These are phyloP conservation scores for Blastobotrys apis DNA, from an alignment of 1,139 yeast species.

Conservation along the genomic window DNA sequence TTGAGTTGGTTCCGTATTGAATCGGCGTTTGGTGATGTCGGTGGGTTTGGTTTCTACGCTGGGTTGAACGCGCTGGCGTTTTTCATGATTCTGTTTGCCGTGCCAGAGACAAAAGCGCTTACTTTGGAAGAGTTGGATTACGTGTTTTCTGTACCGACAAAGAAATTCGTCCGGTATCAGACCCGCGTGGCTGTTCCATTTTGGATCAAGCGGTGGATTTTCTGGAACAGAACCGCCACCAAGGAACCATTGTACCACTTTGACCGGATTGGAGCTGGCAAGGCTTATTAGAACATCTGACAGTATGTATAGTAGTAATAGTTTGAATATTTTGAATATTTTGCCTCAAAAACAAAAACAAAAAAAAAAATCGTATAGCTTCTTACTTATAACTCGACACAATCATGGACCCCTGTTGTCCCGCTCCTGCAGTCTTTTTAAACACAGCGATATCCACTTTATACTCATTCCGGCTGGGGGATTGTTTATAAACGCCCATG, in stretches of 20 bases:
- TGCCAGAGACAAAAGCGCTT: slow-evolving; percentile 24
- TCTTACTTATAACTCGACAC: neutral
- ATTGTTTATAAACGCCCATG: too few species aligned
- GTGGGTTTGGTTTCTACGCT: slow-evolving; percentile 25
- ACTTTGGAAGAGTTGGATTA: slow-evolving; percentile 20
- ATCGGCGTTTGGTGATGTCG: slow-evolving; percentile 21
- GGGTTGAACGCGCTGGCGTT: slow-evolving; percentile 21
- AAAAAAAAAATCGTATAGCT: too few species aligned
- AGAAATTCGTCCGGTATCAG: slow-evolving; percentile 21
- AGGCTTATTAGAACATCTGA: too few species aligned
- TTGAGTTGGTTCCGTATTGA: slow-evolving; percentile 40
- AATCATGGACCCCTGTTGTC: neutral
- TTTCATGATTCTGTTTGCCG: slow-evolving; percentile 22
- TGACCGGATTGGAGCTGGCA: slow-evolving; percentile 8
- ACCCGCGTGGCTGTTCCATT: slow-evolving; percentile 21
- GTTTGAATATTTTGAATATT: too few species aligned
- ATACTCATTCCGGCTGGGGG: too few species aligned
- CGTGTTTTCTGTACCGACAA: slow-evolving; percentile 22
- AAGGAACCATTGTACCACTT: slow-evolving; percentile 17
- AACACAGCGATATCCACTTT: neutral
- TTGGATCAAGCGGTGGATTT: slow-evolving; percentile 19
- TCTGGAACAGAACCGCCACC: slow-evolving; percentile 14
- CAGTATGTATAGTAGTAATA: too few species aligned
- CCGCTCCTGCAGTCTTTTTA: neutral
- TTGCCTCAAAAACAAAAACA: too few species aligned